These are phyloP conservation scores for Danielia oregonensis DNA, from an alignment of 805 yeast species.

Conservation along the genomic window DNA sequence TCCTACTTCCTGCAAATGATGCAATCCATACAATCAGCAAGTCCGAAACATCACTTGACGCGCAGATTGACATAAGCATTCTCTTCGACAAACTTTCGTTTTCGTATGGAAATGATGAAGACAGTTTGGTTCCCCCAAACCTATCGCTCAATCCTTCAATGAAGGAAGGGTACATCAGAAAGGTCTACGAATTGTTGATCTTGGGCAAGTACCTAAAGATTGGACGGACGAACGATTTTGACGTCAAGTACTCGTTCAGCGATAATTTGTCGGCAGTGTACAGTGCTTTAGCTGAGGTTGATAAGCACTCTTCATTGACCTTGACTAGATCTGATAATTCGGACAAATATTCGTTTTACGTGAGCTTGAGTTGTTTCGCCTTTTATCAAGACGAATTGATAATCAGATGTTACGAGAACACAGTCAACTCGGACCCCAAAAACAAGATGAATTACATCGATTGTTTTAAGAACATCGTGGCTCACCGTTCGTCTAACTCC, in stretches of 20 bases:
- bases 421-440: slow-evolving; percentile 28
- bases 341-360: slow-evolving; percentile 23
- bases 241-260: slow-evolving; percentile 24
- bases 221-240: slow-evolving; percentile 13
- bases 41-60: slow-evolving; percentile 47
- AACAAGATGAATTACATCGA: slow-evolving; percentile 38
- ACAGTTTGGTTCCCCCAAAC: slow-evolving; percentile 49
- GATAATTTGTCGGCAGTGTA: slow-evolving; percentile 32
- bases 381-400: slow-evolving; percentile 39
- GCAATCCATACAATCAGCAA: slow-evolving; percentile 54
- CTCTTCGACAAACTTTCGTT: slow-evolving; percentile 49
- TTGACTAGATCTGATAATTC: slow-evolving; percentile 20
- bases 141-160: slow-evolving; percentile 22
- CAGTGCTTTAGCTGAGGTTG: slow-evolving; percentile 34
- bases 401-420: slow-evolving; percentile 37
- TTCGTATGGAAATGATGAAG: slow-evolving; percentile 20
- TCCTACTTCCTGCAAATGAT: slow-evolving; percentile 40
- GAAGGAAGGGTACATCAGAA: slow-evolving; percentile 52
- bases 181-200: slow-evolving; percentile 50
- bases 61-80: slow-evolving; percentile 54
- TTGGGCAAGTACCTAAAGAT: slow-evolving; percentile 16
- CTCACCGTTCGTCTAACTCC: slow-evolving; percentile 14
- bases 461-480: slow-evolving; percentile 23
- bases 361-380: slow-evolving; percentile 26
- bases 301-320: slow-evolving; percentile 28